Percentiles rank a stretch among this genome's conserved stretches.
These are phyloP conservation scores for Colletotrichum coccodes DNA, from an alignment of 2,329 filamentous ascomycete species.

Conservation along the genomic window DNA sequence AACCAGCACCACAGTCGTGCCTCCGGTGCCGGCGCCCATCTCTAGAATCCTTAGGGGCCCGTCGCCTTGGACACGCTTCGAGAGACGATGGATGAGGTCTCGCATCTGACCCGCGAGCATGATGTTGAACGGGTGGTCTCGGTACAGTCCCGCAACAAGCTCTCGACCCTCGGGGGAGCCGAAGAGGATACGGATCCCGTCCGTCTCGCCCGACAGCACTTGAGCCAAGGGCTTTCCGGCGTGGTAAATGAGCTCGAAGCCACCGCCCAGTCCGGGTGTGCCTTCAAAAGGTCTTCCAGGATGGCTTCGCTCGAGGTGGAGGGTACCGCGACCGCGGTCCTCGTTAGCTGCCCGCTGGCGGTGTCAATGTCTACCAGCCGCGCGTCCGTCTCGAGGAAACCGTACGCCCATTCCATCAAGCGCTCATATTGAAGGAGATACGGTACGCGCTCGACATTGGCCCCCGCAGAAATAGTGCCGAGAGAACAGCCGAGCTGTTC, in stretches of 20 bases:
- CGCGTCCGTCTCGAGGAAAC: no score
- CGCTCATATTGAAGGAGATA: no score
- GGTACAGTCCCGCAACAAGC: constrained; percentile 46
- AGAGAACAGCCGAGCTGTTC: background rate
- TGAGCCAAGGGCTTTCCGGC: constrained; percentile 40
- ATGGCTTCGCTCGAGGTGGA: constrained; percentile 34
- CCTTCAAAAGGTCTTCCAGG: background rate
- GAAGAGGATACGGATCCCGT: constrained; percentile 53
- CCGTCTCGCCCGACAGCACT: constrained; percentile 43
- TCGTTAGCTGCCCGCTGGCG: no score
- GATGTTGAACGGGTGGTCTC: no score
- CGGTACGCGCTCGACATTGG: no score
- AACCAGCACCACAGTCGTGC: background rate
- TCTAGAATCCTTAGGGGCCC: background rate
- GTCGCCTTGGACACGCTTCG: background rate
- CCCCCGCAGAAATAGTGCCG: no score
- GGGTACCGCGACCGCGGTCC: no score
- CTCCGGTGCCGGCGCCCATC: constrained; percentile 3
- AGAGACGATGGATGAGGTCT: no score
- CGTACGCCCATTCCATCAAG: no score
- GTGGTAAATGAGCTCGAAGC: constrained; percentile 15
- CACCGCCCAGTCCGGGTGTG: background rate
- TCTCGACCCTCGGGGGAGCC: constrained; percentile 45
- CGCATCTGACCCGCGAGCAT: no score
- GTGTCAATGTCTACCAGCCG: no score